Conservation (phyloP, 2,329 filamentous ascomycete species). For the Alternaria tenuissima region DNA sequence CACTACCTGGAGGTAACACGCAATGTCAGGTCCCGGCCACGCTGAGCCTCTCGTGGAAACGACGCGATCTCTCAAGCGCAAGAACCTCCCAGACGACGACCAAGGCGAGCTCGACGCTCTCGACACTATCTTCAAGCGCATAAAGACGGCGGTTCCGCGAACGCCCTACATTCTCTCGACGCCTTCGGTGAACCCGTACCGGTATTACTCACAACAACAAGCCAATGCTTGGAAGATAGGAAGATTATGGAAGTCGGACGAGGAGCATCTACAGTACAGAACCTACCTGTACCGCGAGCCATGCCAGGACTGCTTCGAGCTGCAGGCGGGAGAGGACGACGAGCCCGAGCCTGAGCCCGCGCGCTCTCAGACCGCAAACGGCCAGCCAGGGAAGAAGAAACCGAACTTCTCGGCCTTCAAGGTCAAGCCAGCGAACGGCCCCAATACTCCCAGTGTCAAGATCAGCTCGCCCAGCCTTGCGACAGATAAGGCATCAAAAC, state of each 20-base stretch:
- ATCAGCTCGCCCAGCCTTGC: constrained; percentile 38
- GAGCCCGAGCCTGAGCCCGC: constrained; percentile 56
- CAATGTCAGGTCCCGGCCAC: constrained; percentile 44
- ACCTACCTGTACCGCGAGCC: constrained; percentile 68
- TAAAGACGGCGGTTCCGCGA: constrained; percentile 52
- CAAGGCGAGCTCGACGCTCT: constrained; percentile 52
- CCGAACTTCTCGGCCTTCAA: constrained; percentile 69
- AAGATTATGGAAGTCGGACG: constrained; percentile 62
- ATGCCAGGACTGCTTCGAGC: constrained; percentile 56
- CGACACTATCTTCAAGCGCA: constrained; percentile 54
- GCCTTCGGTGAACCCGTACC: constrained; percentile 56
- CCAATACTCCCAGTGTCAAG: constrained; percentile 41
- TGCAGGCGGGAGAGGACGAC: constrained; percentile 63
- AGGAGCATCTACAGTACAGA: constrained; percentile 69
- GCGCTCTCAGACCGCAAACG: constrained; percentile 44
- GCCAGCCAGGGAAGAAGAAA: constrained; percentile 64
- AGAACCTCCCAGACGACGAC: constrained; percentile 37
- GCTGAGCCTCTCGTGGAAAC: constrained; percentile 34
- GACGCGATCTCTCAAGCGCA: constrained; percentile 40
- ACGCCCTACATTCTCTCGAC: constrained; percentile 59
- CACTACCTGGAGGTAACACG: constrained; percentile 17
- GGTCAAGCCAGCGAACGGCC: constrained; percentile 58
- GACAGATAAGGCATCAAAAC: constrained; percentile 32
- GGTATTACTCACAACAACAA: constrained; percentile 53
- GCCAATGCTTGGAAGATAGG: constrained; percentile 55